These are phyloP conservation scores for Cryomyces minteri DNA, from an alignment of 495 filamentous ascomycete species.

Conservation along the genomic window DNA sequence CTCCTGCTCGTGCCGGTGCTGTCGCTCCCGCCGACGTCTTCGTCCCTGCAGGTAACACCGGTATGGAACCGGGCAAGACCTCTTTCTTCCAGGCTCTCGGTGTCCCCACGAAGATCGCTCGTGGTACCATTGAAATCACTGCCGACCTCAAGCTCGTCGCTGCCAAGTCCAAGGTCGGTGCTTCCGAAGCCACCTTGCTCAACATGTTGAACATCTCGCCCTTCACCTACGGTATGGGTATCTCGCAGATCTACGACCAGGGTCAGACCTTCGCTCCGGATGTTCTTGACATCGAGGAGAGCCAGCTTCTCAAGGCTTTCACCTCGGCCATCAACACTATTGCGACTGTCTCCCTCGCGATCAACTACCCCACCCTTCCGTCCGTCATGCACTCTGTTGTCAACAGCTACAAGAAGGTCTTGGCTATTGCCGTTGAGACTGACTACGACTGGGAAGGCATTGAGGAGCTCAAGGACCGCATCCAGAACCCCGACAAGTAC, in stretches of 20 bases:
- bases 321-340: slow-evolving; percentile 68
- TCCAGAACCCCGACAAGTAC: slow-evolving; percentile 94
- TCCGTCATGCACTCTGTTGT: slow-evolving; percentile 87
- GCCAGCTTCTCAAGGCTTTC: slow-evolving; percentile 76
- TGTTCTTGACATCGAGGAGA: slow-evolving; percentile 86
- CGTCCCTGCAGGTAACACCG: slow-evolving; percentile 93
- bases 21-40: slow-evolving; percentile 78
- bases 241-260: slow-evolving; percentile 87
- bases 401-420: slow-evolving; percentile 94
- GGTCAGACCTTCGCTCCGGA: slow-evolving; percentile 72
- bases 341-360: slow-evolving; percentile 71
- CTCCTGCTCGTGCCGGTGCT: slow-evolving; percentile 92
- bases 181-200: slow-evolving; percentile 93
- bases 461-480: slow-evolving; percentile 93
- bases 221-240: slow-evolving; percentile 98
- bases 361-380: slow-evolving; percentile 91
- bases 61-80: slow-evolving; percentile 99
- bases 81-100: slow-evolving; percentile 99
- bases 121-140: slow-evolving; percentile 99
- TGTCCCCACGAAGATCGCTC: slow-evolving; percentile 99
- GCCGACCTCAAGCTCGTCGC: slow-evolving; percentile 95
- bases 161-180: slow-evolving; percentile 81
- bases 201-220: slow-evolving; percentile 99
- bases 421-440: slow-evolving; percentile 78
- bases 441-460: slow-evolving; percentile 93